These are phyloP conservation scores for Helotiales sp. DNA, from an alignment of 2,329 filamentous ascomycete genomes.

Conservation along the genomic window DNA sequence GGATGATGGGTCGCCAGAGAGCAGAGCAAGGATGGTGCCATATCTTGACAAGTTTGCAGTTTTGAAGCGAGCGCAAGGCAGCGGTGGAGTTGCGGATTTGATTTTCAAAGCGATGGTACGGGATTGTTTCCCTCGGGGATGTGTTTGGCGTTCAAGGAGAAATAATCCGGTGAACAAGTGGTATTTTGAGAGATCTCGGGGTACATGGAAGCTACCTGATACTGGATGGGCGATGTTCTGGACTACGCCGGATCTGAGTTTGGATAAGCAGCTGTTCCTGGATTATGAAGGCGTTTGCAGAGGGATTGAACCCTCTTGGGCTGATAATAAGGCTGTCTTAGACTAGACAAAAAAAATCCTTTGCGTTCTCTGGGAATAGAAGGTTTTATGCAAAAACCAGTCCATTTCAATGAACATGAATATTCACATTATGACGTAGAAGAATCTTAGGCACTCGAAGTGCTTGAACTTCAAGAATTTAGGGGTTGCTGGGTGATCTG, in stretches of 20 bases:
- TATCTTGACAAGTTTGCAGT: constrained; percentile 99
- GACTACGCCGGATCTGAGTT: constrained; percentile 74
- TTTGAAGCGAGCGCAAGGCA: constrained; percentile 83
- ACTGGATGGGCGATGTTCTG: constrained; percentile 98
- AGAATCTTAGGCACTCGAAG: too few relatives aligned
- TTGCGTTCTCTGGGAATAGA: background rate
- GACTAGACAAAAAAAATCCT: constrained; percentile 50
- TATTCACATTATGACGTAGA: too few relatives aligned
- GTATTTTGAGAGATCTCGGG: constrained; percentile 92
- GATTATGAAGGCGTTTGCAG: constrained; percentile 81
- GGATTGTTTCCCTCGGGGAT: constrained; percentile 83
- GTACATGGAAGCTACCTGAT: constrained; percentile 80
- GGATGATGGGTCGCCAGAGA: constrained; percentile 57
- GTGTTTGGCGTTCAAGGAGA: constrained; percentile 86
- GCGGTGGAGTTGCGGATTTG: constrained; percentile 90
- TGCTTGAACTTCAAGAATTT: background rate
- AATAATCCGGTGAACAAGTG: constrained; percentile 98
- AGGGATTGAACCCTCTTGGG: constrained; percentile 66
- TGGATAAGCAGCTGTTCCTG: constrained; percentile 58
- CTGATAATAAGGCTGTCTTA: constrained; percentile 60
- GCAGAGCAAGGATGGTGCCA: constrained; percentile 72
- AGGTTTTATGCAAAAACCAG: background rate
- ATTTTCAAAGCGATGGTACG: constrained; percentile 96
- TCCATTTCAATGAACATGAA: too few relatives aligned
- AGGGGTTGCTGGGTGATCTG: background rate